A percentile compares a stretch with the other conserved stretches of the same genome.
These are phyloP conservation scores for Iris pallida DNA, from an alignment of 116 monocot genomes.

Conservation along the genomic window DNA sequence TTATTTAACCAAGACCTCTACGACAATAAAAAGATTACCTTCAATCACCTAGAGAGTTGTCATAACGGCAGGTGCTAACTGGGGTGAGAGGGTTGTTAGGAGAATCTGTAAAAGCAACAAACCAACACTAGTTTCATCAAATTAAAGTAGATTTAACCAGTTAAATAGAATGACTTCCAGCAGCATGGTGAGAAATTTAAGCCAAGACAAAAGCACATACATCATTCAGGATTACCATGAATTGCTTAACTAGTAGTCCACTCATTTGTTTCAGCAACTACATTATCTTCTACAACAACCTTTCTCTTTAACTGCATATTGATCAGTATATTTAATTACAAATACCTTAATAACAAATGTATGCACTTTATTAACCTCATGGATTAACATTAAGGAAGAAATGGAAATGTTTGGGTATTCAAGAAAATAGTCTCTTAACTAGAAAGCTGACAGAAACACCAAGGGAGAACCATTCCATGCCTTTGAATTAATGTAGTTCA, in stretches of 20 bases:
- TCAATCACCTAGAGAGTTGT: conserved; percentile 14
- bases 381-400: background rate
- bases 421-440: too few species aligned
- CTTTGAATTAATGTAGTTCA: too few species aligned
- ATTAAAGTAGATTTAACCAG: too few species aligned
- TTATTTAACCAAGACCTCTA: background rate
- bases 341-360: background rate
- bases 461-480: too few species aligned
- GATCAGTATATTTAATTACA: background rate
- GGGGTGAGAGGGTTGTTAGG: conserved; percentile 15
- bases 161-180: too few species aligned
- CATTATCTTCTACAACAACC: conserved; percentile 13
- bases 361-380: background rate
- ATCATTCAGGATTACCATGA: too few species aligned
- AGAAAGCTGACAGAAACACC: too few species aligned
- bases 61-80: conserved; percentile 25
- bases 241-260: conserved; percentile 4
- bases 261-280: conserved; percentile 25
- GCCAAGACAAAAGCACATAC: too few species aligned
- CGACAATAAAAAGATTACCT: background rate
- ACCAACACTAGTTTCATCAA: background rate
- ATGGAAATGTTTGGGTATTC: too few species aligned
- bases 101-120: conserved; percentile 26
- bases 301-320: conserved; percentile 34
- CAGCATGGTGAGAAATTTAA: too few species aligned